These are phyloP conservation scores for Phylloporus scabripes DNA, from an alignment of 768 basidiomycete genomes.

Conservation along the genomic window DNA sequence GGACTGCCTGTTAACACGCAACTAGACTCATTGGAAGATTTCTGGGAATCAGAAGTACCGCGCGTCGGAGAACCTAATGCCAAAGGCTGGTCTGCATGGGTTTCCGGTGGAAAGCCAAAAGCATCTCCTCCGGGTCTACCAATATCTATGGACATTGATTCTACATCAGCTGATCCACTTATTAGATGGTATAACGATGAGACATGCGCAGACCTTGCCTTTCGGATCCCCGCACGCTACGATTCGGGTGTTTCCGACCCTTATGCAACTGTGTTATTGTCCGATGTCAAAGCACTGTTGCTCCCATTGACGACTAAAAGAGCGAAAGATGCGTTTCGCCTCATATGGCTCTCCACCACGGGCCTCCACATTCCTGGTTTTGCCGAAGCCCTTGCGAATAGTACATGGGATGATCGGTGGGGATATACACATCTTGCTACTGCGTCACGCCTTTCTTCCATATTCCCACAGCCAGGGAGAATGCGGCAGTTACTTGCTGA, in stretches of 20 bases:
- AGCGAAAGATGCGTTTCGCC: constrained; percentile 54
- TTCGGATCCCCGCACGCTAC: constrained; percentile 50
- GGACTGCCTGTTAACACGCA: constrained; percentile 41
- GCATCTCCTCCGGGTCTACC: constrained; percentile 3
- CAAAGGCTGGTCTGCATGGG: constrained; percentile 66
- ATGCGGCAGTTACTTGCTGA: constrained; percentile 42
- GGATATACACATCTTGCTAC: constrained; percentile 42
- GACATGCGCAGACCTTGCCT: constrained; percentile 38
- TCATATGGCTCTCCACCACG: constrained; percentile 64
- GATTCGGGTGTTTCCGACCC: constrained; percentile 55
- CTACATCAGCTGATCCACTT: constrained; percentile 54
- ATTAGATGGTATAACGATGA: constrained; percentile 61
- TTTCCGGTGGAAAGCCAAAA: constrained; percentile 39
- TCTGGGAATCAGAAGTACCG: constrained; percentile 80
- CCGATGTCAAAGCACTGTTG: constrained; percentile 60
- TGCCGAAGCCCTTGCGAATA: constrained; percentile 34
- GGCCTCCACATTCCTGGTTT: constrained; percentile 74
- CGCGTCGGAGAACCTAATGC: constrained; percentile 66
- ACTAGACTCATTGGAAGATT: constrained; percentile 63
- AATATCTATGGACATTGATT: constrained; percentile 16
- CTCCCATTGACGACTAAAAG: constrained; percentile 39
- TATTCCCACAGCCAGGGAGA: constrained; percentile 45
- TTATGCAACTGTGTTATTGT: constrained; percentile 65
- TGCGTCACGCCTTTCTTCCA: constrained; percentile 39
- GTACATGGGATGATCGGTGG: constrained; percentile 69